Evolutionary conservation across 495 filamentous ascomycete genomes (phyloP).

Genomic region (Talaromyces wortmannii): DNA sequence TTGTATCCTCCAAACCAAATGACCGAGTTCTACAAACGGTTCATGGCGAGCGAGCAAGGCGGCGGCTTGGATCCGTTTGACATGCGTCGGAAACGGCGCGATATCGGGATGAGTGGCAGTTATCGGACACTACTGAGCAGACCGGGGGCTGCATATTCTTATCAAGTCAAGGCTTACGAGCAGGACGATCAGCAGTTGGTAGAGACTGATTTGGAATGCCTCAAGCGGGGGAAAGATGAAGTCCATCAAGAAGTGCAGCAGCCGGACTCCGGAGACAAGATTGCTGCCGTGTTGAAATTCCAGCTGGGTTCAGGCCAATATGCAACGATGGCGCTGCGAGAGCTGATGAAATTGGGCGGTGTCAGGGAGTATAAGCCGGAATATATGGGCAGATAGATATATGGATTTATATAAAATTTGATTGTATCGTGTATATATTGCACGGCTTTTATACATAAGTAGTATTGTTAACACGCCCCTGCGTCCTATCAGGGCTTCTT

Average conservation of each 20-base stretch:
- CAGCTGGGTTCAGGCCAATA: conserved; percentile 83
- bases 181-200: conserved; percentile 77
- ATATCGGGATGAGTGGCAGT: conserved; percentile 79
- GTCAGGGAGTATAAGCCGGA: conserved; percentile 60
- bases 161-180: conserved; percentile 60
- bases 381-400: conserved; percentile 33
- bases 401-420: background rate
- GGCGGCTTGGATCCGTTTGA: conserved; percentile 74
- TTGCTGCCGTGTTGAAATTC: conserved; percentile 81
- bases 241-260: conserved; percentile 3
- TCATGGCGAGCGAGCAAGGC: conserved; percentile 74
- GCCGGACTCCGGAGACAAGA: conserved; percentile 35
- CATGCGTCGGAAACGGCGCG: conserved; percentile 81
- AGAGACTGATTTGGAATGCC: conserved; percentile 67
- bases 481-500: too few species aligned
- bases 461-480: too few species aligned
- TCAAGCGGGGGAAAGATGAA: conserved; percentile 14
- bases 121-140: conserved; percentile 82
- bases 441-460: too few species aligned
- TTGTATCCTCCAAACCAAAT: conserved; percentile 80
- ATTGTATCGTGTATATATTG: too few species aligned
- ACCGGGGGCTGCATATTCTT: conserved; percentile 48
- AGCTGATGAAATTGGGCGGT: conserved; percentile 66
- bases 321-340: conserved; percentile 87
- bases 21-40: conserved; percentile 67